These are phyloP conservation scores for Mycena metata DNA, from an alignment of 768 basidiomycete genomes.

Conservation along the genomic window DNA sequence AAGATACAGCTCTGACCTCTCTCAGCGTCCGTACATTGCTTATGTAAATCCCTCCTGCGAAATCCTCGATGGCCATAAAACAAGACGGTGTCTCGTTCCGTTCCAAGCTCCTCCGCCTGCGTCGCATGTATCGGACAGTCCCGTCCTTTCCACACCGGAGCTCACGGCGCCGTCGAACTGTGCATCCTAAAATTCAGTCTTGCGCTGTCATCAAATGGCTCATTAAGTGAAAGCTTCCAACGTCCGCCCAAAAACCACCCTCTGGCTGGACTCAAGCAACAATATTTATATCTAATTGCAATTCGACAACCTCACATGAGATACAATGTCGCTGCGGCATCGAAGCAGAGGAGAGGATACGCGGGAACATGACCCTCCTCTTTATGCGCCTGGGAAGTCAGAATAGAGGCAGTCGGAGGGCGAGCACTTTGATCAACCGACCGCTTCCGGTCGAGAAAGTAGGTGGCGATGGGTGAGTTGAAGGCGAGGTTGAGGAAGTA, in stretches of 20 bases:
- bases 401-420: constrained; percentile 87
- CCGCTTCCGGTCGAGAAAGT: constrained; percentile 82
- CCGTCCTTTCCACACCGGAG: constrained; percentile 19
- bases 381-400: constrained; percentile 91
- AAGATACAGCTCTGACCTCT: no score
- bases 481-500: constrained; percentile 91
- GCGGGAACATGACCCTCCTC: constrained; percentile 99
- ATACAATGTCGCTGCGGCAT: constrained; percentile 91
- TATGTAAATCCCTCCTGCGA: no score
- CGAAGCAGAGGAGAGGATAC: constrained; percentile 93
- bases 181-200: no score
- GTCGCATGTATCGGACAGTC: no score
- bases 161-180: constrained; percentile 28
- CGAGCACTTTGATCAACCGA: constrained; percentile 73
- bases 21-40: no score
- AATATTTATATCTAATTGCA: no score
- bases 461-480: constrained; percentile 92
- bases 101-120: constrained; percentile 10
- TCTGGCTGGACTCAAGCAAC: no score
- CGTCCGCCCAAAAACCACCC: no score
- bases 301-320: constrained; percentile 89
- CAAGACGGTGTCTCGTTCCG: constrained; percentile 19
- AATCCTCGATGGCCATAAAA: constrained; percentile 20
- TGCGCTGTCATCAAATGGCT: no score
- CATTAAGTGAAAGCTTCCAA: no score